phyloP scores from a whole-genome alignment of 2,329 filamentous ascomycete species.

The Coniochaeta sp. region DNA sequence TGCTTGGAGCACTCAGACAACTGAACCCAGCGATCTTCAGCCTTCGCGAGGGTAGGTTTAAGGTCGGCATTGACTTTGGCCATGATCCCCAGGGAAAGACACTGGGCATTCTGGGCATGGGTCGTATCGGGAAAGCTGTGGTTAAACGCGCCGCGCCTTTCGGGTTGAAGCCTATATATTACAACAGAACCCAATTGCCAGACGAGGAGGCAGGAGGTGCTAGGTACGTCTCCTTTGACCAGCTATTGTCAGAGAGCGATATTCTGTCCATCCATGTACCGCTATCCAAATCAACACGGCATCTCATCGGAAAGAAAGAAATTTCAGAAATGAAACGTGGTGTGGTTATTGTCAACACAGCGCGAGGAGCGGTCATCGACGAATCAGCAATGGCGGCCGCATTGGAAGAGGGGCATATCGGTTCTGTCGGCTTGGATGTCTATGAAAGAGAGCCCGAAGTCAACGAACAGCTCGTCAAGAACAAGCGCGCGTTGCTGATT shows the following conservation, averaged over 20 bases:
- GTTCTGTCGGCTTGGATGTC: background rate
- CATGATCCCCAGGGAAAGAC: slow-evolving; percentile 45
- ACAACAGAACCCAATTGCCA: slow-evolving; percentile 33
- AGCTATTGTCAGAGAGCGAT: slow-evolving; percentile 41
- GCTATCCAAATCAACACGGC: slow-evolving; percentile 36
- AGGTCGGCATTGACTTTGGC: slow-evolving; percentile 30
- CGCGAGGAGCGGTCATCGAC: background rate
- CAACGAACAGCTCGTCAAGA: slow-evolving; percentile 2
- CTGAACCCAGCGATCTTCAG: slow-evolving; percentile 36
- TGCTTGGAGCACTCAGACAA: slow-evolving; percentile 43
- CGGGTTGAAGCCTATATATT: slow-evolving; percentile 45
- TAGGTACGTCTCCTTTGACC: slow-evolving; percentile 29
- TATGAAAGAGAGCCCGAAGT: background rate
- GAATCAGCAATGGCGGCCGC: background rate
- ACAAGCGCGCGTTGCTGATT: slow-evolving; percentile 3
- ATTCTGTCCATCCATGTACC: slow-evolving; percentile 43
- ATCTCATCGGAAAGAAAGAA: slow-evolving; percentile 36
- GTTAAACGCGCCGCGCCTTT: slow-evolving; percentile 37
- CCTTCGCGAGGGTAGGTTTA: slow-evolving; percentile 31
- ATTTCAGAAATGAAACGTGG: background rate
- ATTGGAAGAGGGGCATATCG: background rate
- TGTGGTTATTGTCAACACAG: background rate
- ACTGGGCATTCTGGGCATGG: slow-evolving; percentile 48
- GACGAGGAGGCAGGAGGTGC: slow-evolving; percentile 24
- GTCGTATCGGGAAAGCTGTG: slow-evolving; percentile 41